These are phyloP conservation scores for Hortiboletus campestris DNA, from an alignment of 768 basidiomycete genomes.

Conservation along the genomic window DNA sequence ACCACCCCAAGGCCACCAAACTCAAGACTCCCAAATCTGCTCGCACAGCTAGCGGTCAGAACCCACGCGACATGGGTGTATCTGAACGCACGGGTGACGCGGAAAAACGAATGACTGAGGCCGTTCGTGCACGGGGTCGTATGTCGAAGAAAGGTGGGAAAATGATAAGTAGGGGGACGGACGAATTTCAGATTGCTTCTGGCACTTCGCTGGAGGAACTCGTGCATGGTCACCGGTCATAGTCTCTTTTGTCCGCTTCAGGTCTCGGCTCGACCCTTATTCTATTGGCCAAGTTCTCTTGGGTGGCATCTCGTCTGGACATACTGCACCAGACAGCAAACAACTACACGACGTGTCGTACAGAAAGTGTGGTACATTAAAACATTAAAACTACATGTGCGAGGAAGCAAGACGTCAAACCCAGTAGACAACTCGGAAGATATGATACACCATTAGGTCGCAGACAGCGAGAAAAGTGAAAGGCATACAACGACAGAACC, in stretches of 20 bases:
- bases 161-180: constrained; percentile 62
- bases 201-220: constrained; percentile 62
- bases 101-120: constrained; percentile 82
- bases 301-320: background rate
- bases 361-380: background rate
- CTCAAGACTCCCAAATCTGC: constrained; percentile 1
- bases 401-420: background rate
- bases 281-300: background rate
- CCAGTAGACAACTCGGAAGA: background rate
- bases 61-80: constrained; percentile 35
- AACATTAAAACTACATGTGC: background rate
- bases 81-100: constrained; percentile 46
- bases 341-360: background rate
- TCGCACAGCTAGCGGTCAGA: constrained; percentile 20
- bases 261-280: background rate
- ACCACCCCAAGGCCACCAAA: background rate
- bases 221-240: constrained; percentile 31
- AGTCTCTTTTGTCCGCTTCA: background rate
- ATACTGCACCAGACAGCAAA: background rate
- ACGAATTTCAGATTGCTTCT: constrained; percentile 79
- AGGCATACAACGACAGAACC: background rate
- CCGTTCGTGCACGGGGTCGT: constrained; percentile 81
- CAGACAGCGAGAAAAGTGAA: background rate
- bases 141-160: constrained; percentile 76
- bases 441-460: background rate